These are phyloP conservation scores for Brettanomyces bruxellensis DNA, from an alignment of 805 yeast genomes.

Conservation along the genomic window DNA sequence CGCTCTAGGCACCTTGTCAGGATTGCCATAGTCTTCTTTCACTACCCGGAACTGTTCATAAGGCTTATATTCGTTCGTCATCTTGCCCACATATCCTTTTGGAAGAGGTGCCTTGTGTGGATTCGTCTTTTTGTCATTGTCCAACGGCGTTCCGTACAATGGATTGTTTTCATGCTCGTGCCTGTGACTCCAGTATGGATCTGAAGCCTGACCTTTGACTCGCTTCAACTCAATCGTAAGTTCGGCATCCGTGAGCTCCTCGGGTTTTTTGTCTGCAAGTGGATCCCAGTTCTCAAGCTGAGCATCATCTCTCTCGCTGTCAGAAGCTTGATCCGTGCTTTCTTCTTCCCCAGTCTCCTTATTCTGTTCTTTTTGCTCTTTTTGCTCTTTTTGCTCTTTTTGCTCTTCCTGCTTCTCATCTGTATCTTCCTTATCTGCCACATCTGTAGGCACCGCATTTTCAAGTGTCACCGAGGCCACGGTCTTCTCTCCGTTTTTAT, in stretches of 20 bases:
- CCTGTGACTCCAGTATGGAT: background rate
- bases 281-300: background rate
- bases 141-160: conserved; percentile 10
- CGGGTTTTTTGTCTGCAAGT: background rate
- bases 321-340: background rate
- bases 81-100: conserved; percentile 9
- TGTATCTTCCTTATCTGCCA: no score
- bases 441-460: no score
- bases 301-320: no score
- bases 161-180: conserved; percentile 3
- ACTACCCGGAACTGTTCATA: conserved; percentile 17
- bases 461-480: no score
- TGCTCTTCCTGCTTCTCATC: no score
- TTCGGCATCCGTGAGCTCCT: background rate
- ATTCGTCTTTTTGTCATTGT: conserved; percentile 13
- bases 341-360: background rate
- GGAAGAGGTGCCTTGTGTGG: conserved; percentile 19
- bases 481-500: no score
- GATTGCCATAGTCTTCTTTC: conserved; percentile 6
- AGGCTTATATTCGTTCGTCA: conserved; percentile 14
- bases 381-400: background rate
- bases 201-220: background rate
- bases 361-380: no score
- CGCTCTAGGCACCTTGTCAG: conserved; percentile 32
- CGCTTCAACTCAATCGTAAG: background rate